Conservation (phyloP, 108 stramenopile species). For the Nannochloropsis granulata region DNA sequence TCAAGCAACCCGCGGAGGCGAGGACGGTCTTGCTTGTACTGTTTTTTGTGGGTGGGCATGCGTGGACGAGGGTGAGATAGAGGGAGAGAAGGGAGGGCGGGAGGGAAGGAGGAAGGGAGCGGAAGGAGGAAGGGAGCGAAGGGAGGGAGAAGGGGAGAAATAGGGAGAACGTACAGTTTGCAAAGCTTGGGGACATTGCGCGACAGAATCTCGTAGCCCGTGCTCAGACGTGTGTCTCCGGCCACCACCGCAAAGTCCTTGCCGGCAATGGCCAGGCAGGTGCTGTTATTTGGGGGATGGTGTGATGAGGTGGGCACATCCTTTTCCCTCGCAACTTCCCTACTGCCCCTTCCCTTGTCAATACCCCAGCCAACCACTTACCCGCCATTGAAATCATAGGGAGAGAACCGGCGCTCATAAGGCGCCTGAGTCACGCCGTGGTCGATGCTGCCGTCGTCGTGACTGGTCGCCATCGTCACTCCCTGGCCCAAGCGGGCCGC, state of each 20-base stretch:
- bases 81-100: neutral
- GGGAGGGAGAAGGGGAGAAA: neutral
- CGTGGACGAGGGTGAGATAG: neutral
- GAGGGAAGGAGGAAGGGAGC: neutral
- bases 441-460: constrained; percentile 4
- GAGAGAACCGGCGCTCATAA: constrained; percentile 24
- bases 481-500: neutral
- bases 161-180: neutral
- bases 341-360: too few species aligned
- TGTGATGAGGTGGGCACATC: neutral
- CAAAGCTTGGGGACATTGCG: constrained; percentile 57
- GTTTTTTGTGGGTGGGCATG: neutral
- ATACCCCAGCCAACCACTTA: neutral
- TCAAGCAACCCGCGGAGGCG: constrained; percentile 84
- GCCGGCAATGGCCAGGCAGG: constrained; percentile 18
- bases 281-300: neutral
- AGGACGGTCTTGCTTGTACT: constrained; percentile 62
- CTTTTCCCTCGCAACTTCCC: neutral
- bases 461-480: neutral
- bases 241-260: constrained; percentile 81
- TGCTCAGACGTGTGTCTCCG: constrained; percentile 75
- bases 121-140: too few species aligned
- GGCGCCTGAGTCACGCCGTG: constrained; percentile 24
- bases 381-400: constrained; percentile 33
- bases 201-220: constrained; percentile 79